These are phyloP conservation scores for Alternaria consortialis DNA, from an alignment of 2,329 filamentous ascomycete genomes.

Conservation along the genomic window DNA sequence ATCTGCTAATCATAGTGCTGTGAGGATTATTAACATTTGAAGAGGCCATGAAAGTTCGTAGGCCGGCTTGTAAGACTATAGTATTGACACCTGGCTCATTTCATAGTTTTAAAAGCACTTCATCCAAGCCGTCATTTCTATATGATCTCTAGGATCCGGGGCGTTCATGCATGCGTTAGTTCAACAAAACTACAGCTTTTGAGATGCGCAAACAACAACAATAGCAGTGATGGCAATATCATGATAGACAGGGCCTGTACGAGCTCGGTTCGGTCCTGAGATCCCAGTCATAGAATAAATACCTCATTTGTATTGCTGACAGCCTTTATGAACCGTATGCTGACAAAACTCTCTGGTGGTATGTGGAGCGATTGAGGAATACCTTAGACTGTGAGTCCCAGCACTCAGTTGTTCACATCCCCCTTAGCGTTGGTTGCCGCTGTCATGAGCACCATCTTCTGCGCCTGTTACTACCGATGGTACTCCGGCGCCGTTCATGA, in stretches of 20 bases:
- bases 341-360: no score
- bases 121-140: background rate
- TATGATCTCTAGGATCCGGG: background rate
- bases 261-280: no score
- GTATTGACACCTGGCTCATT: background rate
- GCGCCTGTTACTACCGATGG: background rate
- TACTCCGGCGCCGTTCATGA: background rate
- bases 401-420: background rate
- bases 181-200: background rate
- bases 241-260: no score
- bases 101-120: background rate
- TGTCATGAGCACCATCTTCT: background rate
- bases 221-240: no score
- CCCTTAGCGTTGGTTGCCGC: background rate
- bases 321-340: background rate
- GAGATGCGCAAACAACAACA: no score
- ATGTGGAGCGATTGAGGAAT: no score
- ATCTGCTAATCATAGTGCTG: background rate
- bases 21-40: background rate
- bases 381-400: background rate
- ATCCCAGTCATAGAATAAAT: no score
- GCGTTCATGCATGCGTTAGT: background rate
- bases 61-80: background rate
- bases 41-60: background rate
- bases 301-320: background rate